Evolutionary conservation across 176 grass and related monocot species (phyloP), one percentile per base, ranked within the genome.

Genomic region (Phyllostachys edulis): DNA sequence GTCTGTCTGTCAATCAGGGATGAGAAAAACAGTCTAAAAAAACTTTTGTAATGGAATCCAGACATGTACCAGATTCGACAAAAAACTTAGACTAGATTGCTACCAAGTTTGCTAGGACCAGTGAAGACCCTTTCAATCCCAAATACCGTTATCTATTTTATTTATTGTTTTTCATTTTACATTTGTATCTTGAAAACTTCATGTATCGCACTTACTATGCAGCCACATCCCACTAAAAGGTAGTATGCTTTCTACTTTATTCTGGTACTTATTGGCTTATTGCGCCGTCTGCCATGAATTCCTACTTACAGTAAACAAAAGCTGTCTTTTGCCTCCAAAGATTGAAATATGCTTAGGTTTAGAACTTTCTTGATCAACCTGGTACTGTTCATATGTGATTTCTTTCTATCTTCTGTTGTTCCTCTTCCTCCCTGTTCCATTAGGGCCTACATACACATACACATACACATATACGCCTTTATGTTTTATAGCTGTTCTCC

Each of bases 1-100:
- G 36, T 32, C 26, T 71, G 36, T 59, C 65, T 81, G 37, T 80
- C 12, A 71, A 59, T 61, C 20, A 73, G 41, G 18, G 11, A 63
- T 63, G 80, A 45, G 36, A 60, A 38, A 40, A 66, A 13, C 5
- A 34, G 18, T 23, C 14, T 55, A 38, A 24, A 37, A 5, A 68
- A 50, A 23, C 13, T 47, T 67, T 80, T 63, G 12, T 37, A 64
- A 52, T 67, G 36, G 36, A 80, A 80, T 46, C 77, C 17, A 79
- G 26, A 67, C 16, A 51, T 66, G 44, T 50, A 80, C 61, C 3
- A 80, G 9, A 61, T 41, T 61, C 3, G 12, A 50, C 23, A 66
- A 64, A 79, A 52, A 66, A 59, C 9, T 4, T 21, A 4, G 56
- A 32, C 46, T 26, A 27, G 44, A 80, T 80, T 68, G 7, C 20